Evolutionary conservation across 1,284 basidiomycete species (phyloP).

Genomic region (Hemileia vastatrix): DNA sequence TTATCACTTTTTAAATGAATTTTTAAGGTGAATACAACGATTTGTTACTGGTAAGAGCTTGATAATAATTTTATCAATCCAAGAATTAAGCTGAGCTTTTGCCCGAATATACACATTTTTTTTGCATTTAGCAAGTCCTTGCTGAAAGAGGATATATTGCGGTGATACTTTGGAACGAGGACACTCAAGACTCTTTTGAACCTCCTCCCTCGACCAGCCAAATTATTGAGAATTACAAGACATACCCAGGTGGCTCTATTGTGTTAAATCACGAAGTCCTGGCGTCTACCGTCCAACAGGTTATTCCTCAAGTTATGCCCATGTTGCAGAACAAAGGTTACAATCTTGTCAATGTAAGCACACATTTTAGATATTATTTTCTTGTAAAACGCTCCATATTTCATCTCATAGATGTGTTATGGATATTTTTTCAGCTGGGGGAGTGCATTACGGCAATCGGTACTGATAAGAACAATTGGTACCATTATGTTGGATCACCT

Average conservation of each 20-base stretch:
- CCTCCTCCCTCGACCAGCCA: not conserved
- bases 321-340: slow-evolving; percentile 15
- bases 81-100: not conserved
- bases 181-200: not conserved
- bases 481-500: slow-evolving; percentile 1
- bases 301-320: slow-evolving; percentile 6
- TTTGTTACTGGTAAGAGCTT: slow-evolving; percentile 6
- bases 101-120: not conserved
- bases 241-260: slow-evolving; percentile 7
- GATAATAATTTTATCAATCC: not conserved
- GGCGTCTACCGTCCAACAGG: not conserved
- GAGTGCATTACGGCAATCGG: too few species aligned
- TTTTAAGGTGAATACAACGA: slow-evolving; percentile 19
- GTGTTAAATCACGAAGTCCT: slow-evolving; percentile 15
- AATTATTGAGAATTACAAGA: not conserved
- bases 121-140: not conserved
- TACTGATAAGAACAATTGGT: slow-evolving; percentile 4
- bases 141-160: not conserved
- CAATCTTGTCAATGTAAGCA: slow-evolving; percentile 5
- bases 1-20: not conserved
- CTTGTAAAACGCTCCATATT: too few species aligned
- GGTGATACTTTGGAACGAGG: not conserved
- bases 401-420: too few species aligned
- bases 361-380: too few species aligned
- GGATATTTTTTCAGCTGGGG: too few species aligned